Conservation (phyloP, 1,284 basidiomycete species). For the Fomitopsis schrenkii region DNA sequence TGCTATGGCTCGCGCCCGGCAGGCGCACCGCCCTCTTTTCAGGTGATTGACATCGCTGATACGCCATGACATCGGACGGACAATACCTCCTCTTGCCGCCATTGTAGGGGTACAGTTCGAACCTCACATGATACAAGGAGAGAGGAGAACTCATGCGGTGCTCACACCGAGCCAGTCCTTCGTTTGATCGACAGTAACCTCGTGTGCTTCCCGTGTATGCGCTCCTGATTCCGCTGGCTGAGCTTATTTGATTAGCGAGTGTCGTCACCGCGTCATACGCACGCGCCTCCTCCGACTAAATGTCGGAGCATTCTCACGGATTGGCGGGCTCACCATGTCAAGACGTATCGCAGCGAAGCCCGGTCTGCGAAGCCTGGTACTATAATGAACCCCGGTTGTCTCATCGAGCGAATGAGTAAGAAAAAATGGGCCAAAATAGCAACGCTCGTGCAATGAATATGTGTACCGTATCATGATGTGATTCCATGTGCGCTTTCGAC, state of each 20-base stretch:
- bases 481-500: no score
- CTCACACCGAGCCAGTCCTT: background rate
- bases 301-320: slow-evolving; percentile 1
- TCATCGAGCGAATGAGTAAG: background rate
- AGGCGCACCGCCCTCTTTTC: no score
- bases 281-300: background rate
- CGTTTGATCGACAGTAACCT: background rate
- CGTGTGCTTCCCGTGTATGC: background rate
- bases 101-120: no score
- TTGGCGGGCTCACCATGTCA: background rate
- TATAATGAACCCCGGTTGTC: background rate
- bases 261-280: background rate
- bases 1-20: no score
- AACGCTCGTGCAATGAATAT: background rate
- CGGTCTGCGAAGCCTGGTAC: background rate
- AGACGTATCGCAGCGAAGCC: background rate
- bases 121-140: background rate
- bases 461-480: no score
- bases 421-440: background rate
- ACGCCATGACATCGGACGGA: no score
- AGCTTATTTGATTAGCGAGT: background rate
- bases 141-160: background rate
- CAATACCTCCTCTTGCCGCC: no score
- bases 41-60: no score
- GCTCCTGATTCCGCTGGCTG: background rate